Conservation (phyloP, 2,329 filamentous ascomycete genomes). For the Trichoderma guizhouense region DNA sequence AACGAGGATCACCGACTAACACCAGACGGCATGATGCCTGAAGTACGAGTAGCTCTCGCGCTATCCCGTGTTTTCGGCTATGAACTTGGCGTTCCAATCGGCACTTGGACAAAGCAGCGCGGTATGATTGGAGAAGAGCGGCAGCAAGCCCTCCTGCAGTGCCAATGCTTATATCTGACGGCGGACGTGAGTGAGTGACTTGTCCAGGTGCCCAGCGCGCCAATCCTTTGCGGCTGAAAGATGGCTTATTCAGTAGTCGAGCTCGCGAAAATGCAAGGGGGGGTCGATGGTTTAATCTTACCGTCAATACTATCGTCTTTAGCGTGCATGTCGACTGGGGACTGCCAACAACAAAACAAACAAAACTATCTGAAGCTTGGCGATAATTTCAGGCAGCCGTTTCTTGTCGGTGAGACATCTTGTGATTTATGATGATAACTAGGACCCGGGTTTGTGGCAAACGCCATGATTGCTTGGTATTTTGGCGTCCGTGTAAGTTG, state of each 20-base stretch:
- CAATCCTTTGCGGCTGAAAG: slow-evolving; percentile 12
- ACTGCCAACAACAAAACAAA: neutral
- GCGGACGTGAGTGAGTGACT: neutral
- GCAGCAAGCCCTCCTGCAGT: slow-evolving; percentile 2
- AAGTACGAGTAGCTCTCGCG: neutral
- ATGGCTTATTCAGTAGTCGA: neutral
- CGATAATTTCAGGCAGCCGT: neutral
- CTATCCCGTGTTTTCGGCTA: neutral
- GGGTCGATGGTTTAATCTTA: neutral
- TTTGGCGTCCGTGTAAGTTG: neutral
- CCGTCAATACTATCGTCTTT: neutral
- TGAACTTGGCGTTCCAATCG: neutral
- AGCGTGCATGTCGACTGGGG: neutral
- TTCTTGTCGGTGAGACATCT: neutral
- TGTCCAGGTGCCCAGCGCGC: neutral
- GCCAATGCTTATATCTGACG: neutral
- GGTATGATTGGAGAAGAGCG: neutral
- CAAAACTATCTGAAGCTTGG: neutral
- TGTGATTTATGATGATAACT: neutral
- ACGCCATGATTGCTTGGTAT: neutral
- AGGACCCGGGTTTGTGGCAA: neutral
- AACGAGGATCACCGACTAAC: neutral
- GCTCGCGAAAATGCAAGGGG: slow-evolving; percentile 8
- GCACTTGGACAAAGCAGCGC: neutral
- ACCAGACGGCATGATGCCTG: neutral